These are phyloP conservation scores for Mycena belliarum DNA, from an alignment of 768 basidiomycete species.

Conservation along the genomic window DNA sequence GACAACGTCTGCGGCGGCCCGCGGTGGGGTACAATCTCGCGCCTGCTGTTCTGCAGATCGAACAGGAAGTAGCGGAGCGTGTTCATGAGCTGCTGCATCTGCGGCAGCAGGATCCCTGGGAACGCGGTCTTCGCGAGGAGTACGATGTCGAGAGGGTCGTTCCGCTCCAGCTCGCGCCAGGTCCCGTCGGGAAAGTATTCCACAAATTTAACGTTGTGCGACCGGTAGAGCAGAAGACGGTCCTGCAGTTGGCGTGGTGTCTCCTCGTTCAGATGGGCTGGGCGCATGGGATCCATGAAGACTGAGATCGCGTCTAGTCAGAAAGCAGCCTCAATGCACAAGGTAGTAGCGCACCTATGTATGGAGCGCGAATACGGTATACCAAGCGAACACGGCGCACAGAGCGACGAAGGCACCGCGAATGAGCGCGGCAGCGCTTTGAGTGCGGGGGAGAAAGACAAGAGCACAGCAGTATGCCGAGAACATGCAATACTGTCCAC, in stretches of 20 bases:
- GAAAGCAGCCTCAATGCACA: too few relatives aligned
- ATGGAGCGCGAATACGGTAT: neutral
- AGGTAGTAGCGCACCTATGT: constrained; percentile 5
- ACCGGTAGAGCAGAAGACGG: neutral
- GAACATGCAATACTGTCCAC: neutral
- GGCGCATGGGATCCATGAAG: constrained; percentile 11
- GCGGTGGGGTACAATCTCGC: constrained; percentile 7
- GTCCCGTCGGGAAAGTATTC: constrained; percentile 15
- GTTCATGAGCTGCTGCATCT: constrained; percentile 16
- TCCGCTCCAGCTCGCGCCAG: constrained; percentile 1
- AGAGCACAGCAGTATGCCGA: neutral
- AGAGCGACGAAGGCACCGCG: neutral
- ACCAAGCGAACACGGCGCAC: neutral
- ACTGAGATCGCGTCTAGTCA: too few relatives aligned
- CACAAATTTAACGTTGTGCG: constrained; percentile 13
- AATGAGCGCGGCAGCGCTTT: too few relatives aligned
- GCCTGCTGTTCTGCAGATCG: constrained; percentile 14
- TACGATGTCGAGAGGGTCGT: constrained; percentile 1
- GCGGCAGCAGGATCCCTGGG: neutral
- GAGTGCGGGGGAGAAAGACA: neutral
- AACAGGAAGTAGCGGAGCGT: constrained; percentile 16
- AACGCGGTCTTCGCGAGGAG: constrained; percentile 11
- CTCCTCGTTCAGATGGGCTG: constrained; percentile 12
- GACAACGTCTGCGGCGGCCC: constrained; percentile 15
- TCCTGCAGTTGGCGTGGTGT: constrained; percentile 2